phyloP scores from a whole-genome alignment of 768 basidiomycete species.

The Pleurotus platypus region DNA sequence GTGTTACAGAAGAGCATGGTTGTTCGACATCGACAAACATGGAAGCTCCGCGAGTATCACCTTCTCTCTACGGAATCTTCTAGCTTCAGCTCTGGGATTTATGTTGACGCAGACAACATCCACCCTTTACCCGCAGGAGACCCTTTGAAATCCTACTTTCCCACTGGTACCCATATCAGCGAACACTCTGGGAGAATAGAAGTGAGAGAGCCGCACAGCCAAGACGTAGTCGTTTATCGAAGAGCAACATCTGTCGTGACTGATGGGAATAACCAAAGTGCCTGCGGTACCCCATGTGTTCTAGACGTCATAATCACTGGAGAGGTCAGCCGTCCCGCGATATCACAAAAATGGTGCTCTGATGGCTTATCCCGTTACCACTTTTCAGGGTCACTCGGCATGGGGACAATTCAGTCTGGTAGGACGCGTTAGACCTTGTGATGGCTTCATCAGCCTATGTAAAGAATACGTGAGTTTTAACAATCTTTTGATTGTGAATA shows the following conservation, averaged over 20 bases:
- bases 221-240: constrained; percentile 25
- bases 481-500: constrained; percentile 8
- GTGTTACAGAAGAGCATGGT: constrained; percentile 71
- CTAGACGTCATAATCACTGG: constrained; percentile 70
- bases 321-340: constrained; percentile 44
- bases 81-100: constrained; percentile 28
- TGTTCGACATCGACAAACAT: constrained; percentile 85
- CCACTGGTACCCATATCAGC: constrained; percentile 43
- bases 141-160: constrained; percentile 60
- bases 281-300: constrained; percentile 21
- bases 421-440: constrained; percentile 76
- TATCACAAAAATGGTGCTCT: neutral
- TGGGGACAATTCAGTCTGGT: constrained; percentile 86
- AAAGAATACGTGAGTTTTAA: constrained; percentile 72
- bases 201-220: constrained; percentile 40
- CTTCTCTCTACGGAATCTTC: constrained; percentile 30
- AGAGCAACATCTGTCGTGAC: constrained; percentile 15
- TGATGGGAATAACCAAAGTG: constrained; percentile 12
- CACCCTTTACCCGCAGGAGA: constrained; percentile 53
- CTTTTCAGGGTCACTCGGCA: constrained; percentile 75
- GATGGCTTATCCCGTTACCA: constrained; percentile 1
- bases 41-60: constrained; percentile 81
- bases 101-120: constrained; percentile 23
- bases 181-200: constrained; percentile 47
- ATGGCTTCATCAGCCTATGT: constrained; percentile 77